phyloP scores from a whole-genome alignment of 352 stramenopile species.

The Phytophthora tentaculata region DNA sequence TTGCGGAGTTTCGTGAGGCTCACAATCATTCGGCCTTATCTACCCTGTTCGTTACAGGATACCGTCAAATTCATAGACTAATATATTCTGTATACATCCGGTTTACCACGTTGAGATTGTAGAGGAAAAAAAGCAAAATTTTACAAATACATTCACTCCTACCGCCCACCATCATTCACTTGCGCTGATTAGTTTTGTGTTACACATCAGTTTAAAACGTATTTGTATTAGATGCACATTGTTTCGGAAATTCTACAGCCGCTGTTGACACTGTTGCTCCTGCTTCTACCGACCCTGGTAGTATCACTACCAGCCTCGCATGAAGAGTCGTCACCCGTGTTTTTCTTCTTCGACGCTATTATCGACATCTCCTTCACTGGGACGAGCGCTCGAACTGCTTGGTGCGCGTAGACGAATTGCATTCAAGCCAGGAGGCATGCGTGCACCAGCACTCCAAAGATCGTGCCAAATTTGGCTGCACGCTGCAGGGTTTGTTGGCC shows the following conservation, averaged over 20 bases:
- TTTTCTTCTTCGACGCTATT: not conserved
- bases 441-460: not conserved
- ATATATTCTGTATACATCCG: too few species aligned
- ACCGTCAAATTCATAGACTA: not conserved
- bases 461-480: not conserved
- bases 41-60: not conserved
- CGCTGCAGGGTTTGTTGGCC: not conserved
- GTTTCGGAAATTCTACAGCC: not conserved
- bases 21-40: not conserved
- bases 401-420: not conserved
- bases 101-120: not conserved
- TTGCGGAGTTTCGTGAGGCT: not conserved
- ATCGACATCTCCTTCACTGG: not conserved
- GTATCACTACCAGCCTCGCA: not conserved
- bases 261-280: not conserved
- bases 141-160: not conserved
- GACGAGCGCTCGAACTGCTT: not conserved
- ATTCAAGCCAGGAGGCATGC: not conserved
- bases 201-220: too few species aligned
- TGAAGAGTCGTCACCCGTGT: not conserved
- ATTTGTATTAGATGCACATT: too few species aligned
- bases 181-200: not conserved
- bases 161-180: not conserved
- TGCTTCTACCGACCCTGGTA: not conserved
- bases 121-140: not conserved